Evolutionary conservation across 169 alveolate genomes (phyloP).

Genomic region (Cryptosporidium meleagridis): DNA sequence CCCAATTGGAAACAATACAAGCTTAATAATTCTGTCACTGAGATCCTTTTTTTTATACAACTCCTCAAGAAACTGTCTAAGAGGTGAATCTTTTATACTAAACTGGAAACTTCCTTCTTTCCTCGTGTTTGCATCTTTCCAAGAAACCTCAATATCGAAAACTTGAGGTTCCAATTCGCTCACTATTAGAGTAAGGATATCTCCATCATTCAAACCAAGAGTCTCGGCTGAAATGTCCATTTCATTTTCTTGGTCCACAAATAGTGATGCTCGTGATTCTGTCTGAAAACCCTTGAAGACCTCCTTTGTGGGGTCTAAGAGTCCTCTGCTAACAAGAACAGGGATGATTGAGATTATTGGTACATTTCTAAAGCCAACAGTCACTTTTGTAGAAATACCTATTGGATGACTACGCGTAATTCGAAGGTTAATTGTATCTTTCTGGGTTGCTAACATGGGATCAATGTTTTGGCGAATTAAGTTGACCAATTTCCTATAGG

Average conservation of each 20-base stretch:
- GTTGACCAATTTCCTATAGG: not conserved
- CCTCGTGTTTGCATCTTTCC: conserved; percentile 47
- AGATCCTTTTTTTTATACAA: conserved; percentile 2
- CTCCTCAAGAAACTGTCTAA: not conserved
- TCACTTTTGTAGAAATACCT: conserved; percentile 8
- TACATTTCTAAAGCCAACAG: not conserved
- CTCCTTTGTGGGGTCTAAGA: conserved; percentile 36
- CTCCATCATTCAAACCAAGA: conserved; percentile 16
- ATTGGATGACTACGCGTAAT: conserved; percentile 3
- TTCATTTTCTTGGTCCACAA: conserved; percentile 1
- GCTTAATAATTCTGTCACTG: not conserved
- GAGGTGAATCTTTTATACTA: not conserved
- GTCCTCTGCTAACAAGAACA: not conserved
- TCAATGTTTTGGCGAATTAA: not conserved
- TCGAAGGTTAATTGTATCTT: not conserved
- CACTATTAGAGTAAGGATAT: not conserved
- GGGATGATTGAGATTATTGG: conserved; percentile 19
- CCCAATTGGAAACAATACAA: conserved; percentile 27
- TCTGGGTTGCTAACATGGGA: not conserved
- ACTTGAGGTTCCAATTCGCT: conserved; percentile 11
- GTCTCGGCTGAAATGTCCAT: not conserved
- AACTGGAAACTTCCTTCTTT: conserved; percentile 12
- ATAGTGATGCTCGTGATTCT: not conserved
- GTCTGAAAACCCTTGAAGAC: conserved; percentile 21
- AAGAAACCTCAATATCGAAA: not conserved